Conservation (phyloP, 306 rosid species). For the Quillaja saponaria region DNA sequence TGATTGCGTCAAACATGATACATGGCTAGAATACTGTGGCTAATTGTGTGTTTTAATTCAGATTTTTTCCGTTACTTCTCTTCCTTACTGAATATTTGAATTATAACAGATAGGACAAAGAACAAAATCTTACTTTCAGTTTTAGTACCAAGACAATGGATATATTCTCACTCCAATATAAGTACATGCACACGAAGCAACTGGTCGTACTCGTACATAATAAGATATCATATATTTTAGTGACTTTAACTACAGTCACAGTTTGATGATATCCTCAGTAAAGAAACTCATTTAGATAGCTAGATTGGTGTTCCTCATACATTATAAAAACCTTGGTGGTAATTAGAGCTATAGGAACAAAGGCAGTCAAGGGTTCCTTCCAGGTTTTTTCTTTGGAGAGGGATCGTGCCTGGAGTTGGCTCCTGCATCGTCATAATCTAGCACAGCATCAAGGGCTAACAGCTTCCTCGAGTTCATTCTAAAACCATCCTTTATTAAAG, state of each 20-base stretch:
- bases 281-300: constrained; percentile 36
- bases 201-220: constrained; percentile 18
- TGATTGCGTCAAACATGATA: neutral
- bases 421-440: constrained; percentile 72
- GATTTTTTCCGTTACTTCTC: neutral
- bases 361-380: constrained; percentile 54
- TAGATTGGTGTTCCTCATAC: constrained; percentile 40
- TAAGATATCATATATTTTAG: constrained; percentile 30
- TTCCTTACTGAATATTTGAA: neutral
- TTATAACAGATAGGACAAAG: neutral
- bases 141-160: constrained; percentile 8
- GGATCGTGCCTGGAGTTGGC: constrained; percentile 53
- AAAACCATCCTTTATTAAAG: constrained; percentile 42
- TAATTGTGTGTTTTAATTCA: neutral
- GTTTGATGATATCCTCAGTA: constrained; percentile 26
- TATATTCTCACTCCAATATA: constrained; percentile 20
- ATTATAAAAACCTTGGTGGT: constrained; percentile 43
- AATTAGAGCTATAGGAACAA: constrained; percentile 1
- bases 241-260: constrained; percentile 34
- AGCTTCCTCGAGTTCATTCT: constrained; percentile 59
- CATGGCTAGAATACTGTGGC: neutral
- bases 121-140: neutral
- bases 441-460: constrained; percentile 33
- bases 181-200: constrained; percentile 24
- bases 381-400: constrained; percentile 49